phyloP scores from a whole-genome alignment of 2,329 filamentous ascomycete species.

The Penicillium sp. region DNA sequence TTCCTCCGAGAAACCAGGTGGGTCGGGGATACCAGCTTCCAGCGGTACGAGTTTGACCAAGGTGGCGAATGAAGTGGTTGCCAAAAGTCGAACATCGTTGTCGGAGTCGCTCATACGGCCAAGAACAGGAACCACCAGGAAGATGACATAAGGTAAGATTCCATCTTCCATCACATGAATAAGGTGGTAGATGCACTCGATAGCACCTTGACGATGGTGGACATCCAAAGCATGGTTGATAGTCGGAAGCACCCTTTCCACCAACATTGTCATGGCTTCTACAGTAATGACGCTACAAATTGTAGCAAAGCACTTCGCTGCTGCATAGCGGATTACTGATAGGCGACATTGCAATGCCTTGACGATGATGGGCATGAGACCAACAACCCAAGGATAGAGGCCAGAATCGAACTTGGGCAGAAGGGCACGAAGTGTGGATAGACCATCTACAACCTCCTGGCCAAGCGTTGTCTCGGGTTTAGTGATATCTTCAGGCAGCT shows the following conservation, averaged over 20 bases:
- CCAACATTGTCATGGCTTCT: conserved; percentile 91
- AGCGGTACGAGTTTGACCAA: conserved; percentile 95
- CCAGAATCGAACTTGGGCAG: conserved; percentile 81
- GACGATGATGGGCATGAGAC: conserved; percentile 80
- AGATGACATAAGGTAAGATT: conserved; percentile 96
- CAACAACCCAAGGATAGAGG: conserved; percentile 77
- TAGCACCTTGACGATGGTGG: conserved; percentile 85
- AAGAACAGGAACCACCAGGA: conserved; percentile 94
- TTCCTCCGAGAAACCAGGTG: conserved; percentile 85
- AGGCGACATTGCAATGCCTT: conserved; percentile 84
- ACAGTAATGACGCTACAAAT: conserved; percentile 96
- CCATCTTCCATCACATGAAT: conserved; percentile 98
- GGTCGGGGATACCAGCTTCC: conserved; percentile 95
- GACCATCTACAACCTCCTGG: conserved; percentile 88
- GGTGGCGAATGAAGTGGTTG: conserved; percentile 95
- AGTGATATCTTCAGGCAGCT: conserved; percentile 68
- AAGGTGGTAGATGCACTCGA: conserved; percentile 93
- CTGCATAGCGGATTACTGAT: conserved; percentile 92
- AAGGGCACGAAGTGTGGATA: conserved; percentile 89
- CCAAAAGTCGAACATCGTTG: conserved; percentile 88
- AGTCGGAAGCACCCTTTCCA: conserved; percentile 86
- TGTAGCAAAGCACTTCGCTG: conserved; percentile 94
- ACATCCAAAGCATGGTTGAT: conserved; percentile 90
- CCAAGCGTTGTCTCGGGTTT: conserved; percentile 75
- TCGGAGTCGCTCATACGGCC: conserved; percentile 98